A percentile compares a stretch with the other conserved stretches of the same genome.
Conservation (phyloP, 345 rosid species). For the Ceriops decandra region DNA sequence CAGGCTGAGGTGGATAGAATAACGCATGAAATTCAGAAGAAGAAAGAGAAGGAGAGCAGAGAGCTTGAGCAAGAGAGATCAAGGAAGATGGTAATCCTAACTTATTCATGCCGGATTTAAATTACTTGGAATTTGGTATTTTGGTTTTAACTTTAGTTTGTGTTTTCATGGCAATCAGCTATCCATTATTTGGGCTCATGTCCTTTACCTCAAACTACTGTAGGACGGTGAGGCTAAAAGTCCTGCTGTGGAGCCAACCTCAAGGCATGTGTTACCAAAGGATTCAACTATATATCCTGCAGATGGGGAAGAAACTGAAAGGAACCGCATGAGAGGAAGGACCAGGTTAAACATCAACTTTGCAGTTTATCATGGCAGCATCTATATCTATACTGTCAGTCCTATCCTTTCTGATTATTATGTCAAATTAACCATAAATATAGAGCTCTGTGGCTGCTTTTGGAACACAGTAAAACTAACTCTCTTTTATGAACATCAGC, state of each 20-base stretch:
- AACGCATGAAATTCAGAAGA: conserved; percentile 59
- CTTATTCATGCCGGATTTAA: conserved; percentile 66
- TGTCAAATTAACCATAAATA: no score
- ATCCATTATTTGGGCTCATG: conserved; percentile 99
- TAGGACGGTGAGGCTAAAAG: conserved; percentile 67
- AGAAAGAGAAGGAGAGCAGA: conserved; percentile 57
- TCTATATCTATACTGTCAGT: no score
- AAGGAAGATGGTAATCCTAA: conserved; percentile 71
- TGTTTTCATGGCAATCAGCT: conserved; percentile 89
- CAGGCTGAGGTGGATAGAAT: conserved; percentile 68
- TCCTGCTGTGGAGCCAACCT: conserved; percentile 38
- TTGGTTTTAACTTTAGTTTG: conserved; percentile 62
- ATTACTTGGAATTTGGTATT: conserved; percentile 38
- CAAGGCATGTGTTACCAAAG: conserved; percentile 34
- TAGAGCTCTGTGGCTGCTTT: not conserved
- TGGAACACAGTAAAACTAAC: no score
- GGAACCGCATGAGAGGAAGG: conserved; percentile 56
- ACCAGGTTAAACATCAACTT: conserved; percentile 41
- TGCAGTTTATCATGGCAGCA: not conserved
- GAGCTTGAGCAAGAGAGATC: conserved; percentile 45
- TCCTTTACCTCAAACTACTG: conserved; percentile 99
- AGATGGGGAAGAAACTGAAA: conserved; percentile 46
- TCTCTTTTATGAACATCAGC: not conserved
- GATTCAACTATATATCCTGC: conserved; percentile 37
- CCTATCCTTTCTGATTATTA: no score